A percentile compares a stretch with the other conserved stretches of the same genome.
These are phyloP conservation scores for Sarocladiaceae sp. DNA, from an alignment of 2,329 filamentous ascomycete species.

Conservation along the genomic window DNA sequence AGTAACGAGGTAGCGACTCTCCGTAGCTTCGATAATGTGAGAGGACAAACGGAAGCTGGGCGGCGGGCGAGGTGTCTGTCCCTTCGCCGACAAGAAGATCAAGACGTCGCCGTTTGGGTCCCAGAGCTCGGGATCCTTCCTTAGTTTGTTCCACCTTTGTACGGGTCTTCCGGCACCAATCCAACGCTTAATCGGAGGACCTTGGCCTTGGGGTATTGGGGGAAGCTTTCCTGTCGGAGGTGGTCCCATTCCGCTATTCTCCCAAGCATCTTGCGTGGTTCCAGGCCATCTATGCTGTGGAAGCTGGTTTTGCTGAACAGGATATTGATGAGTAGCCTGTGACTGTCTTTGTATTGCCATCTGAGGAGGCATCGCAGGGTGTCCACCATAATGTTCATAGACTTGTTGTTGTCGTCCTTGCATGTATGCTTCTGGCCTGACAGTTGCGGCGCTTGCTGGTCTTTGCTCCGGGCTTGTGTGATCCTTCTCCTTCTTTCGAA, in stretches of 20 bases:
- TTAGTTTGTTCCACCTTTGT: conserved; percentile 52
- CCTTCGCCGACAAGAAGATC: conserved; percentile 47
- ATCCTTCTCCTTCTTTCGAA: conserved; percentile 44
- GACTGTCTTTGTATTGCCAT: conserved; percentile 14
- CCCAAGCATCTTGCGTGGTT: conserved; percentile 15
- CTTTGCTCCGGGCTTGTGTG: conserved; percentile 14
- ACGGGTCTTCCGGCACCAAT: conserved; percentile 43
- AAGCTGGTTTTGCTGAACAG: conserved; percentile 15
- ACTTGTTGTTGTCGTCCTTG: conserved; percentile 12
- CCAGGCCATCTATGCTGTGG: conserved; percentile 12
- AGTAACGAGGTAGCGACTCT: conserved; percentile 49
- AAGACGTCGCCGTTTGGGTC: conserved; percentile 57
- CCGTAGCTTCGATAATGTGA: conserved; percentile 53
- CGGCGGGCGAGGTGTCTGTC: conserved; percentile 23
- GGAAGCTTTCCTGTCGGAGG: conserved; percentile 41
- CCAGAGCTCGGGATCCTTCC: conserved; percentile 58
- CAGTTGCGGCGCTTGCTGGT: conserved; percentile 18
- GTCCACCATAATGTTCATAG: conserved; percentile 12
- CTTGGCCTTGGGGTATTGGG: conserved; percentile 29
- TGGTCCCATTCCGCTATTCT: conserved; percentile 22
- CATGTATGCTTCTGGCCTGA: conserved; percentile 14
- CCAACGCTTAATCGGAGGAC: conserved; percentile 48
- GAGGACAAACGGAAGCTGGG: conserved; percentile 55
- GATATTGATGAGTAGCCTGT: conserved; percentile 9
- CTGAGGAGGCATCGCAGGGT: conserved; percentile 11